Conservation (phyloP, 2,329 filamentous ascomycete genomes). For the Pseudopithomyces chartarum region DNA sequence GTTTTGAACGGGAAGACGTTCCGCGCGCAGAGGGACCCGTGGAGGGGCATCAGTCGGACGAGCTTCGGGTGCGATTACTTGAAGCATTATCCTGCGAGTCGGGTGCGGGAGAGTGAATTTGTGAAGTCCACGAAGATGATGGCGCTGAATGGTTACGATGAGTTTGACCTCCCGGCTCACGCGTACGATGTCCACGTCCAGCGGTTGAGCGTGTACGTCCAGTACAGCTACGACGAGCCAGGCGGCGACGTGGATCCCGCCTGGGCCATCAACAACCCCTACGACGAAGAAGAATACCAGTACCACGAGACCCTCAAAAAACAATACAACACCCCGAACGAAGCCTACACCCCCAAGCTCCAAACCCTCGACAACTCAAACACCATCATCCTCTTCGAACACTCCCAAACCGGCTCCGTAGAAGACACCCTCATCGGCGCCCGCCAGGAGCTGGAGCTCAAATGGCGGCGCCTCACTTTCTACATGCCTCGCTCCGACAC, state of each 20-base stretch:
- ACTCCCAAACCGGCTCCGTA: conserved; percentile 53
- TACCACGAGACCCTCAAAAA: conserved; percentile 39
- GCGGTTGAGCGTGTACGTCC: conserved; percentile 56
- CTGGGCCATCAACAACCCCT: conserved; percentile 49
- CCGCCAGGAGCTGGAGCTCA: conserved; percentile 56
- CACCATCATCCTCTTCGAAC: conserved; percentile 60
- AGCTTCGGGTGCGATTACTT: conserved; percentile 60
- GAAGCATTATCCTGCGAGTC: conserved; percentile 48
- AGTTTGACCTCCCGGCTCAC: conserved; percentile 49
- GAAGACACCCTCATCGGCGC: conserved; percentile 58
- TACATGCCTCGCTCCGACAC: conserved; percentile 53
- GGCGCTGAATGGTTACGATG: conserved; percentile 57
- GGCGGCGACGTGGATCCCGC: conserved; percentile 47
- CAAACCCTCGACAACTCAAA: conserved; percentile 54
- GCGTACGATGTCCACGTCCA: conserved; percentile 58
- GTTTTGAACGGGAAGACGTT: conserved; percentile 59
- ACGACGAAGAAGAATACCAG: conserved; percentile 44
- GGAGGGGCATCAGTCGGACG: conserved; percentile 55
- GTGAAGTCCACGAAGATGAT: conserved; percentile 50
- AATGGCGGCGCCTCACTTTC: conserved; percentile 59
- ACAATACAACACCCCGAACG: conserved; percentile 26
- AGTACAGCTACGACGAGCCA: conserved; percentile 51
- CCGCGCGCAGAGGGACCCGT: conserved; percentile 56
- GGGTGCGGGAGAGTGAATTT: conserved; percentile 20
- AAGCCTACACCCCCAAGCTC: conserved; percentile 48